Evolutionary conservation across 2,329 filamentous ascomycete species (phyloP).

Genomic region (Fusarium temperatum): DNA sequence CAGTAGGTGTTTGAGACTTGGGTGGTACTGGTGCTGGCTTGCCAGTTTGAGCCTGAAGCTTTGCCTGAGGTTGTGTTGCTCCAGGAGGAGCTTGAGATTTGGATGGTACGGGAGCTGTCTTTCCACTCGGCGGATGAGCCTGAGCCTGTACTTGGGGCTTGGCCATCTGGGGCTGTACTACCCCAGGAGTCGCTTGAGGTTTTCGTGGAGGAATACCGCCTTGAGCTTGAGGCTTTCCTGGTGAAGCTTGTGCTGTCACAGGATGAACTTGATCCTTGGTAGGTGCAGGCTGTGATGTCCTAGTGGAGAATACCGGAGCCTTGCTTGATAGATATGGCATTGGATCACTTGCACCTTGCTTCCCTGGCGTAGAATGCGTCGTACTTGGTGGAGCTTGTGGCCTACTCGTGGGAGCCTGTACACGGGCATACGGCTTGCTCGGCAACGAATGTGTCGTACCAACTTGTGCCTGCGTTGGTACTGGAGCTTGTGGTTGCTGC

Average conservation of each 20-base stretch:
- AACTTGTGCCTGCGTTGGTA: background rate
- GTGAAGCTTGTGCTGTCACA: background rate
- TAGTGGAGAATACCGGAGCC: background rate
- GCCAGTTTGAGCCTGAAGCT: background rate
- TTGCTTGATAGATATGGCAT: background rate
- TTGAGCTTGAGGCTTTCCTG: background rate
- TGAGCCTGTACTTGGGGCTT: background rate
- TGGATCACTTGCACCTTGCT: background rate
- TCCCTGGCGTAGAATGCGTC: background rate
- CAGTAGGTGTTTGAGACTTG: background rate
- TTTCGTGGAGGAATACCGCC: background rate
- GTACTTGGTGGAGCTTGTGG: background rate
- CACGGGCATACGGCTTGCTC: background rate
- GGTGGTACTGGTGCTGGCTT: background rate
- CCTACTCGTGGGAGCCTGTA: background rate
- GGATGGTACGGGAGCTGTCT: background rate
- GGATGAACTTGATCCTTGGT: background rate
- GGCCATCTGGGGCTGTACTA: background rate
- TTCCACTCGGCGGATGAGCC: background rate
- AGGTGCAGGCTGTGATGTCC: background rate
- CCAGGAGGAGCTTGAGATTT: background rate
- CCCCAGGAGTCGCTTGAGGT: background rate
- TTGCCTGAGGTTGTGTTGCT: background rate
- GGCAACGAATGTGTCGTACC: background rate
- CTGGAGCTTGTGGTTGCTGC: background rate